These are phyloP conservation scores for Porodaedalea pini DNA, from an alignment of 1,284 basidiomycete genomes.

Conservation along the genomic window DNA sequence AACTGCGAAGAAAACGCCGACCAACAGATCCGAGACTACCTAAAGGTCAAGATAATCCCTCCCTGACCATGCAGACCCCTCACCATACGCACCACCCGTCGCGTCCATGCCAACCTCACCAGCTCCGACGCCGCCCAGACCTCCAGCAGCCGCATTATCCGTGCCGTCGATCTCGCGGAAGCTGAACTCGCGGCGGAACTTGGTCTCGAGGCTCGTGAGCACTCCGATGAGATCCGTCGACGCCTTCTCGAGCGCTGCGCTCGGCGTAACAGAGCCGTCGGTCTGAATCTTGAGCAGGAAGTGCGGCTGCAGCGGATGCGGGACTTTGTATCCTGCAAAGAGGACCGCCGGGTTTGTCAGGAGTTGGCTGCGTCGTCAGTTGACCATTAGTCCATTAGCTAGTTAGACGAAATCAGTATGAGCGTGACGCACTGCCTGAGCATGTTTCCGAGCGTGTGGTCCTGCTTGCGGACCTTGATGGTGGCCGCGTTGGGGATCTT, in stretches of 20 bases:
- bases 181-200: conserved; percentile 76
- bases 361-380: conserved; percentile 64
- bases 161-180: conserved; percentile 64
- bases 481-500: conserved; percentile 97
- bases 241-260: conserved; percentile 80
- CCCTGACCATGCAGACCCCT: conserved; percentile 29
- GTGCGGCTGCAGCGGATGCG: conserved; percentile 92
- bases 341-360: conserved; percentile 81
- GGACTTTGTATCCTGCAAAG: conserved; percentile 97
- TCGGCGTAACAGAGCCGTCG: conserved; percentile 82
- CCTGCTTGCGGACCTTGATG: conserved; percentile 91
- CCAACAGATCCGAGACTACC: not conserved
- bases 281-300: conserved; percentile 96
- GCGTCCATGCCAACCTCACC: conserved; percentile 30
- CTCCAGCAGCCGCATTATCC: conserved; percentile 32
- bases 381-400: not conserved
- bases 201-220: conserved; percentile 61
- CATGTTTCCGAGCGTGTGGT: conserved; percentile 97
- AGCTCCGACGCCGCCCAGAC: not conserved
- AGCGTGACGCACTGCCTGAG: conserved; percentile 74
- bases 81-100: conserved; percentile 13
- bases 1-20: not conserved
- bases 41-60: conserved; percentile 71
- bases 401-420: conserved; percentile 4
- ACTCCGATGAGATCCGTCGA: conserved; percentile 81